Conservation (phyloP, 805 yeast genomes). For the Barnettozyma wickerhamii region DNA sequence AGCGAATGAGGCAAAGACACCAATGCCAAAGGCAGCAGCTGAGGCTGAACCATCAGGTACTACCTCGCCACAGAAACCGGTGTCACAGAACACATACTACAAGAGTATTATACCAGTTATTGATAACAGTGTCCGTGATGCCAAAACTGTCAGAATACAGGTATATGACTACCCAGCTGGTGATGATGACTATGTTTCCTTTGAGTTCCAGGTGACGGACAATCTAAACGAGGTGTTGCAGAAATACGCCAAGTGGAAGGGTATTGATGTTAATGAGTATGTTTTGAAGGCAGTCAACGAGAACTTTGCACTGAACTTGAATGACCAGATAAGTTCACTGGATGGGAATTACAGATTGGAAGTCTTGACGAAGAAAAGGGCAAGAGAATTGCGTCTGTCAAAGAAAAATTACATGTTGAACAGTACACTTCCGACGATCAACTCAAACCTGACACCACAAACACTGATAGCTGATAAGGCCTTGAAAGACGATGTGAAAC, state of each 20-base stretch:
- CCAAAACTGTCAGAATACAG: slow-evolving; percentile 27
- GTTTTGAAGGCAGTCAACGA: slow-evolving; percentile 31
- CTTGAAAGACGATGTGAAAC: neutral
- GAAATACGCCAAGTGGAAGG: slow-evolving; percentile 31
- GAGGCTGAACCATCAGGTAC: slow-evolving; percentile 5
- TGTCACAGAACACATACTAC: slow-evolving; percentile 31
- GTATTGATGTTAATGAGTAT: slow-evolving; percentile 33
- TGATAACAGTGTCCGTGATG: slow-evolving; percentile 21
- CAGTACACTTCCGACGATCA: slow-evolving; percentile 24
- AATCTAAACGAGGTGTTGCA: slow-evolving; percentile 33
- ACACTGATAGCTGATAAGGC: slow-evolving; percentile 16
- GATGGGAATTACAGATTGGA: slow-evolving; percentile 40
- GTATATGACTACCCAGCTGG: slow-evolving; percentile 33
- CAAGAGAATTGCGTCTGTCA: slow-evolving; percentile 32
- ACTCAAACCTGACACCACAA: slow-evolving; percentile 27
- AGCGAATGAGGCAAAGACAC: slow-evolving; percentile 49
- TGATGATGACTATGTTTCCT: slow-evolving; percentile 26
- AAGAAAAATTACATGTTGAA: slow-evolving; percentile 22
- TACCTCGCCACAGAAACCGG: slow-evolving; percentile 3
- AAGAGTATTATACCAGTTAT: slow-evolving; percentile 31
- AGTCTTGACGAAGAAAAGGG: slow-evolving; percentile 37
- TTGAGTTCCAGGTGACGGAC: slow-evolving; percentile 31
- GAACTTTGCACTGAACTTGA: slow-evolving; percentile 29
- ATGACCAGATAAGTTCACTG: slow-evolving; percentile 36
- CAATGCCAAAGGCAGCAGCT: slow-evolving; percentile 47